Evolutionary conservation across 306 rosid species (phyloP).

Genomic region (Prunus kanzakura): DNA sequence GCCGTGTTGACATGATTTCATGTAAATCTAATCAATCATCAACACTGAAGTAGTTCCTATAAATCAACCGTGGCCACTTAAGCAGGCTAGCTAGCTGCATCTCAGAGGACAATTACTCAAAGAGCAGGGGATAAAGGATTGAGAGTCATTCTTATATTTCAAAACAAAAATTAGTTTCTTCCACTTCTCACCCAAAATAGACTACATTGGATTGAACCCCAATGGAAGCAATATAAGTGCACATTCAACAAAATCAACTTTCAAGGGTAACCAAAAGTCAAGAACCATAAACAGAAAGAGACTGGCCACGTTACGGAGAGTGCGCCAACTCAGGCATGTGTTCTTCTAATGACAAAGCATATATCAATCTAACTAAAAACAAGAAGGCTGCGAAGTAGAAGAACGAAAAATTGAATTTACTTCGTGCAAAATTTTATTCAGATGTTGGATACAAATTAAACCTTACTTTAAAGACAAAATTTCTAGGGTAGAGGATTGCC

Average conservation of each 20-base stretch:
- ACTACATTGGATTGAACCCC: background rate
- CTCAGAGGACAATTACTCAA: no score
- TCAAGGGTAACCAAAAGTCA: background rate
- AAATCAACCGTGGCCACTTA: no score
- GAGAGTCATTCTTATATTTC: no score
- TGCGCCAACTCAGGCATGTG: background rate
- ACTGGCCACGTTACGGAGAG: background rate
- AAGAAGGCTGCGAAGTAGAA: background rate
- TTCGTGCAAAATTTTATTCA: background rate
- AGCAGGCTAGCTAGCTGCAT: no score
- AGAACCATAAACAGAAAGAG: background rate
- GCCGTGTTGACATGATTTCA: no score
- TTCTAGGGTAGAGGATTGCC: background rate
- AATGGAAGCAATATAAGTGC: background rate
- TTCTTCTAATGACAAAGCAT: no score
- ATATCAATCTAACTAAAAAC: no score
- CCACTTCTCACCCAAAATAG: background rate
- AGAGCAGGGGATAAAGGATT: no score
- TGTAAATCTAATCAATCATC: no score
- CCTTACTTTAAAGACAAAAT: background rate
- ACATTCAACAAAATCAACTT: background rate
- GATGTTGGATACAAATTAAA: background rate
- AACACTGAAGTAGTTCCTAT: no score
- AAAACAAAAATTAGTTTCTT: no score
- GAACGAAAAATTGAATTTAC: background rate